Base-by-base conservation (phyloP, 1,139 yeast genomes). In the Sugiyamaella paludigena region DNA sequence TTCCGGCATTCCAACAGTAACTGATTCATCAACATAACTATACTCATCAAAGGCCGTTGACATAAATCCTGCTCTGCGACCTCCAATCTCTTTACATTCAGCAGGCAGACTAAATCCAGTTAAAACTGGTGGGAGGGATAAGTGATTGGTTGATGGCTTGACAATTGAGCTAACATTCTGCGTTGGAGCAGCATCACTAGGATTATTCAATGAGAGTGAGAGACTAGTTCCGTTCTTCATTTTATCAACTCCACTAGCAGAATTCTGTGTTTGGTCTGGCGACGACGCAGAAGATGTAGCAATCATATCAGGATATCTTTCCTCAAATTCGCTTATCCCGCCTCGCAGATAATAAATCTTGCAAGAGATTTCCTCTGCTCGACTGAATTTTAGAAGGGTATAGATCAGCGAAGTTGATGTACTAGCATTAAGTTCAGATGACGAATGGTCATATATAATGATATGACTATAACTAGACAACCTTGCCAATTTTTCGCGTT, bases 361-460 rank as follows among this genome's bases (percentile, higher is more conserved):
- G n/a, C 62, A 63, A 11, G 44, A 33, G 7, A 52, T 50, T 15
- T 60, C 58, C 9, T 70, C 57, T 15, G 70, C 60, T 38, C 71
- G 70, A 24, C 72, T 59, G 50, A 83, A 74, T 62, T 83, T 83
- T 50, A 69, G 67, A 33, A 79, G 70, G 58, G 83, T 73, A 60
- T 64, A 57, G 12, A 56, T 49, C 28, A 55, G 45, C 13, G 58
- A 43, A 7, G 54, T 70, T 1, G 74, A 58, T 0, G 83, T 70
- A 37, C 39, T 50, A 41, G 56, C 63, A 53, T 58, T 72, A 73
- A 60, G 69, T 69, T 36, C 68, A 49, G 44, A 63, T 35, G 58
- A 72, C 40, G 51, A 63, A 54, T 50, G 53, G 58, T 84, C 89
- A 58, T 84, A 82, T 28, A 84, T 64, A 10, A 84, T 64, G 24